Base-by-base conservation (phyloP, 192 early-diverging fungal genomes). In the Coemansia reversa region DNA sequence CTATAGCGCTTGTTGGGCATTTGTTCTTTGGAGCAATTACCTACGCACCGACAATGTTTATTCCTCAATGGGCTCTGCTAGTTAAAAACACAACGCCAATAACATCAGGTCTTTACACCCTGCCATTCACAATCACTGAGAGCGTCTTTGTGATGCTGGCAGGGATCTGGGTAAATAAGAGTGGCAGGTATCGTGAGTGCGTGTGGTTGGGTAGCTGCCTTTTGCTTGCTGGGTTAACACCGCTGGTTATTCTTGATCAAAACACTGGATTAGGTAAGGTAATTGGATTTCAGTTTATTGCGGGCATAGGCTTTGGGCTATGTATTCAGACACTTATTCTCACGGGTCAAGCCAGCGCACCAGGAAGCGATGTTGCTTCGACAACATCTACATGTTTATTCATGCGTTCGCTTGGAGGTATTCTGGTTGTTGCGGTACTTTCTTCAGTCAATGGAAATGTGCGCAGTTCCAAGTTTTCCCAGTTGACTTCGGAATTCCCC, bases 271-370 rank as follows among this genome's bases (percentile, higher is more conserved):
- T 70, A 22, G 88, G 82, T 25, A 58, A 75, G 61, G 78, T 85
- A 28, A 86, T 90, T 60, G 84, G 86, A 7, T 93, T 79, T 63
- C 67, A 92, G 56, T 52, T 93, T 19, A 69, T 93, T 52, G 51
- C 83, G 23, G 93, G 93, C 4, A 20, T 87, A 24, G 95, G 95
- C 7, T 62, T 89, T 19, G 94, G 96, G 18, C 58, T 79, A 30
- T 84, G 86, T 56, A 83, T 94, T 56, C 93, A 92, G 69, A 85
- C 85, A 2, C 72, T 87, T n/a, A 74, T 88, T 29, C 73, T 93
- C 7, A 86, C 83, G 14, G 81, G 84, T 32, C 93, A 94, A 67
- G 80, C 87, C 3, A 64, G 84, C 27, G 91, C 91, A 28, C 55
- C 62, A 0, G 60, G 71, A 6, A 59, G 61, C 14, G 76, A 90